Conservation (phyloP, 1,139 yeast genomes). For the Geotrichum siamense region DNA sequence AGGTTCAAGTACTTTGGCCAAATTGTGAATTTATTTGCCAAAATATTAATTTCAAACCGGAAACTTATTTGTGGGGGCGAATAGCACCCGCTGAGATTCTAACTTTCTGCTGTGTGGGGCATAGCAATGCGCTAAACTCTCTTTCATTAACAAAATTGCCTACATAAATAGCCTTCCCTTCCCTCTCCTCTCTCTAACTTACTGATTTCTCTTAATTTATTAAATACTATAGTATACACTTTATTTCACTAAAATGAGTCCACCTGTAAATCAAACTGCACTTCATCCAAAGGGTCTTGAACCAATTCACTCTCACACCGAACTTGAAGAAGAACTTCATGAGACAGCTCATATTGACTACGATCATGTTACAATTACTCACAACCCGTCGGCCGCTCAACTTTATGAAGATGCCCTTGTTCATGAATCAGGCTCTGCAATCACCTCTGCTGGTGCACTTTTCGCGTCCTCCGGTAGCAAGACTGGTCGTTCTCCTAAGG, state of each 20-base stretch:
- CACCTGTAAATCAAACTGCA: constrained; percentile 37
- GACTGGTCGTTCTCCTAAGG: constrained; percentile 98
- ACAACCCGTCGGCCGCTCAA: constrained; percentile 90
- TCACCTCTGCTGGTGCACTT: constrained; percentile 89
- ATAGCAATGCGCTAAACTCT: too few species aligned
- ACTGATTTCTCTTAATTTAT: neutral
- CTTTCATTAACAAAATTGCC: too few species aligned
- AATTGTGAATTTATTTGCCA: too few species aligned
- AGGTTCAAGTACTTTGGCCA: too few species aligned
- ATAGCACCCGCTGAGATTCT: too few species aligned
- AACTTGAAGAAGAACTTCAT: constrained; percentile 37
- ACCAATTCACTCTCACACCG: constrained; percentile 34
- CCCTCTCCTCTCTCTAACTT: constrained; percentile 1
- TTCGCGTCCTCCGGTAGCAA: constrained; percentile 94
- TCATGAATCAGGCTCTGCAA: constrained; percentile 79
- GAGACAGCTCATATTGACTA: constrained; percentile 39
- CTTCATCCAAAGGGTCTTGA: constrained; percentile 40
- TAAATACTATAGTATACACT: neutral
- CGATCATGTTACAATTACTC: constrained; percentile 45
- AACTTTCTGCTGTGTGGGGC: too few species aligned
- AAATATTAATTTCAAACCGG: too few species aligned
- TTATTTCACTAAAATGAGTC: constrained; percentile 27
- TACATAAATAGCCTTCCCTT: neutral
- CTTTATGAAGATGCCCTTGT: constrained; percentile 90
- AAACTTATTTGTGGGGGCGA: too few species aligned